phyloP scores from a whole-genome alignment of 495 filamentous ascomycete species.

The Lentithecium fluviatile region DNA sequence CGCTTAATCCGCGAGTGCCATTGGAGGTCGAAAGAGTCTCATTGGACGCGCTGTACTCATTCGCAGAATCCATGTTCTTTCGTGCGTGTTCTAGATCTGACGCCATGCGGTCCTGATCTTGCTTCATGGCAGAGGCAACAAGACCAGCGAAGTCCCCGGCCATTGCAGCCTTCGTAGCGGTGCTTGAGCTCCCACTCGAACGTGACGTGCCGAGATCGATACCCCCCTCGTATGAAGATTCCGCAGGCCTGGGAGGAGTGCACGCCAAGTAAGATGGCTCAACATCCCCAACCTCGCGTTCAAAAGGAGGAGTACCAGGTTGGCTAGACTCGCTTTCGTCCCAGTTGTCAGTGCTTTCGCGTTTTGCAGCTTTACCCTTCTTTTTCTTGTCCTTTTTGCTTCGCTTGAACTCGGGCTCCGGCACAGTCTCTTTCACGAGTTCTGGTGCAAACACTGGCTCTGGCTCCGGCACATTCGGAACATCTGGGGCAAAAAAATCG shows the following conservation, averaged over 20 bases:
- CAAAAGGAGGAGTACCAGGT: conserved; percentile 3
- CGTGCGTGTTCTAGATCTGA: conserved; percentile 11
- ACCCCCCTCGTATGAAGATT: conserved; percentile 5
- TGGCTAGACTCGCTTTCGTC: conserved; percentile 19
- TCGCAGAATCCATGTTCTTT: conserved; percentile 13
- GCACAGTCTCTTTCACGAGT: conserved; percentile 8
- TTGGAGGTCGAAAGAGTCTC: conserved; percentile 7
- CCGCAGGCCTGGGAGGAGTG: not conserved
- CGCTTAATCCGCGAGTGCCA: conserved; percentile 2
- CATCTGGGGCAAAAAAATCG: not conserved
- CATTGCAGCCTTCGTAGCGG: conserved; percentile 2
- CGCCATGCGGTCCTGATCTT: conserved; percentile 21
- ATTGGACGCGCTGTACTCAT: not conserved
- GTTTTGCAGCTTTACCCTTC: conserved; percentile 28
- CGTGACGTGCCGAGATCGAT: conserved; percentile 8
- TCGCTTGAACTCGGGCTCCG: conserved; percentile 13
- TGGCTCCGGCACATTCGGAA: conserved; percentile 1
- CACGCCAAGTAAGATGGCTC: conserved; percentile 9
- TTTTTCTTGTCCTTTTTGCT: conserved; percentile 37
- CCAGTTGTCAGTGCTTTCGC: conserved; percentile 14
- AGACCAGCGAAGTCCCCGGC: conserved; percentile 19
- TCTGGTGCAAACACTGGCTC: too few species aligned
- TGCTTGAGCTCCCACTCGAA: not conserved
- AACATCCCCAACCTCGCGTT: conserved; percentile 26
- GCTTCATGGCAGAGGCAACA: conserved; percentile 20